phyloP scores from a whole-genome alignment of 768 basidiomycete genomes.

The Hygrophoropsis aurantiaca region DNA sequence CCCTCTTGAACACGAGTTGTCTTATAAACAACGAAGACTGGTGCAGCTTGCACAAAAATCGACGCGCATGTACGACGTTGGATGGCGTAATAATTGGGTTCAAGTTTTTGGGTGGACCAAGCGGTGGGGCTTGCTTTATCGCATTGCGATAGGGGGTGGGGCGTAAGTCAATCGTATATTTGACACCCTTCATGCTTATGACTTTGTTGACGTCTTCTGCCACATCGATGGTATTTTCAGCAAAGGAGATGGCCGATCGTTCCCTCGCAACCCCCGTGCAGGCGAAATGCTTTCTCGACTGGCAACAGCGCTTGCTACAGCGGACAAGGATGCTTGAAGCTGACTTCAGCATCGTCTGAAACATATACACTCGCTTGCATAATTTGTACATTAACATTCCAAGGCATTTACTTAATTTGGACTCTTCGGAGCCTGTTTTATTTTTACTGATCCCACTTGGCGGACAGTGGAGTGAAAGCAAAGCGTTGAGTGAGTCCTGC shows the following conservation, averaged over 20 bases:
- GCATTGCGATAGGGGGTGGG: conserved; percentile 60
- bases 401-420: too few species aligned
- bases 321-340: conserved; percentile 48
- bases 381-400: too few species aligned
- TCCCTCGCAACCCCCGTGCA: conserved; percentile 66
- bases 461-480: too few species aligned
- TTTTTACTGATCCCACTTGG: too few species aligned
- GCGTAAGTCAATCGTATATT: conserved; percentile 55
- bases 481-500: too few species aligned
- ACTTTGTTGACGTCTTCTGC: background rate
- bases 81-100: conserved; percentile 68
- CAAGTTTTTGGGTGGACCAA: conserved; percentile 65
- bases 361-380: too few species aligned
- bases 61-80: conserved; percentile 70
- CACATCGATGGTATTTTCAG: conserved; percentile 28
- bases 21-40: conserved; percentile 59
- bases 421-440: too few species aligned
- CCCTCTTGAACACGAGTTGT: conserved; percentile 71
- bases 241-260: conserved; percentile 64
- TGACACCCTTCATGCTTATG: too few species aligned
- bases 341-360: too few species aligned
- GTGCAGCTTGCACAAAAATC: conserved; percentile 63
- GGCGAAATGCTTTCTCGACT: conserved; percentile 67
- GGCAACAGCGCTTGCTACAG: conserved; percentile 58
- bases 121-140: conserved; percentile 50